Percentiles rank a stretch among this genome's conserved stretches.
Conservation (phyloP, 352 stramenopile species). For the Thraustochytrium striatum region DNA sequence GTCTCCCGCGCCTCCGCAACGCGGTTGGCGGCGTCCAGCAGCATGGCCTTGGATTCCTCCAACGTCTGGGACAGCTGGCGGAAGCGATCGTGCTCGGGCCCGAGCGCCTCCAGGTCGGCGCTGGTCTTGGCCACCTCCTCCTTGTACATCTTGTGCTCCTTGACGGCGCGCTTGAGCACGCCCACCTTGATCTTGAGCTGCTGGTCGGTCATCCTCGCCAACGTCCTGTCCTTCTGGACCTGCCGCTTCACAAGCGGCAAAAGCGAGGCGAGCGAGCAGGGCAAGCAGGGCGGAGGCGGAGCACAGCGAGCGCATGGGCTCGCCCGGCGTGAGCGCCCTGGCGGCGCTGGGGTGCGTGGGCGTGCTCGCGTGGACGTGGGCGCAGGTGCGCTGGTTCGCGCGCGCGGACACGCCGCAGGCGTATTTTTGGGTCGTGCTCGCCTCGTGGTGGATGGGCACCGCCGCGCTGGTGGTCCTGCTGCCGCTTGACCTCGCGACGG, state of each 20-base stretch:
- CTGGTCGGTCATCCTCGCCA: conserved; percentile 22
- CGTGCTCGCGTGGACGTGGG: background rate
- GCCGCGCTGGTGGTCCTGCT: background rate
- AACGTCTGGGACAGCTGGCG: conserved; percentile 38
- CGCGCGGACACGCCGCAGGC: background rate
- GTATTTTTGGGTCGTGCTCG: background rate
- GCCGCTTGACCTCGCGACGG: conserved; percentile 13
- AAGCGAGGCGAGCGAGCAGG: too few species aligned
- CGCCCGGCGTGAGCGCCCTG: too few species aligned
- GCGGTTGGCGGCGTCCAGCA: conserved; percentile 20
- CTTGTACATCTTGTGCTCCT: conserved; percentile 44
- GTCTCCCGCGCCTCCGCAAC: background rate
- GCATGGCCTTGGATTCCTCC: conserved; percentile 47
- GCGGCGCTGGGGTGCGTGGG: background rate
- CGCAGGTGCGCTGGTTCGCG: background rate
- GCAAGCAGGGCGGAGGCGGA: too few species aligned
- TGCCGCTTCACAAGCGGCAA: too few species aligned
- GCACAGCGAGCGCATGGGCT: too few species aligned
- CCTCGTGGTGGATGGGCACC: background rate
- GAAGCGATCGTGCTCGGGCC: conserved; percentile 29
- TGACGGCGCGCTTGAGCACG: conserved; percentile 43
- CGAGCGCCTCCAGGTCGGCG: conserved; percentile 44
- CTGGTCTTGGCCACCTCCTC: conserved; percentile 28
- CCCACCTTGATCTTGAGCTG: conserved; percentile 30
- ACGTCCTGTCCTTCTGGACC: too few species aligned